A percentile compares a stretch with the other conserved stretches of the same genome.
Conservation (phyloP, 139 green algal genomes). For the Volvox reticuliferus region DNA sequence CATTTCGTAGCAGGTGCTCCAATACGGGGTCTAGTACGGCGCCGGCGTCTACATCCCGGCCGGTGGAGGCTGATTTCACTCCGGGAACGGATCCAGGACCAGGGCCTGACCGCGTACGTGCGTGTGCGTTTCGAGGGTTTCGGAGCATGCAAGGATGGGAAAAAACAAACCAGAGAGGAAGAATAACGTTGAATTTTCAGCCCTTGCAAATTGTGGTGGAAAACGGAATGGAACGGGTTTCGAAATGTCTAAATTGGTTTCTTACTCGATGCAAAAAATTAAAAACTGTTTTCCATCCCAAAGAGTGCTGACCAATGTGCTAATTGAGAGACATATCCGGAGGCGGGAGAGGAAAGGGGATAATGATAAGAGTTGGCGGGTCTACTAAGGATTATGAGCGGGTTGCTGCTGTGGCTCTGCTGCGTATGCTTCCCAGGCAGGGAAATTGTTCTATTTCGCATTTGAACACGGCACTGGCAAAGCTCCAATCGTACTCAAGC, state of each 20-base stretch:
- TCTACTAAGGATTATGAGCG: neutral
- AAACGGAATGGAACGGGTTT: neutral
- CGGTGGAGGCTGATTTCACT: neutral
- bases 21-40: conserved; percentile 51
- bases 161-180: neutral
- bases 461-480: neutral
- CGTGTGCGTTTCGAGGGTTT: no score
- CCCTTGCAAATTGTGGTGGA: neutral
- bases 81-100: neutral
- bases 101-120: neutral
- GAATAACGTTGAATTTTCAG: neutral
- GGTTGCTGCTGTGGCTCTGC: no score
- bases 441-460: neutral
- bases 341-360: no score
- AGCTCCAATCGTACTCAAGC: neutral
- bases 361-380: neutral
- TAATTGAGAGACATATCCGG: no score
- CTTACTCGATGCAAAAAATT: neutral
- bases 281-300: neutral
- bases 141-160: no score
- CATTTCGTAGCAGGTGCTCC: conserved; percentile 64
- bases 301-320: no score
- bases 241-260: neutral
- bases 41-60: neutral
- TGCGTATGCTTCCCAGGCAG: no score